A percentile compares a stretch with the other conserved stretches of the same genome.
These are phyloP conservation scores for Vanderwaltozyma polyspora DNA, from an alignment of 805 yeast genomes.

Conservation along the genomic window DNA sequence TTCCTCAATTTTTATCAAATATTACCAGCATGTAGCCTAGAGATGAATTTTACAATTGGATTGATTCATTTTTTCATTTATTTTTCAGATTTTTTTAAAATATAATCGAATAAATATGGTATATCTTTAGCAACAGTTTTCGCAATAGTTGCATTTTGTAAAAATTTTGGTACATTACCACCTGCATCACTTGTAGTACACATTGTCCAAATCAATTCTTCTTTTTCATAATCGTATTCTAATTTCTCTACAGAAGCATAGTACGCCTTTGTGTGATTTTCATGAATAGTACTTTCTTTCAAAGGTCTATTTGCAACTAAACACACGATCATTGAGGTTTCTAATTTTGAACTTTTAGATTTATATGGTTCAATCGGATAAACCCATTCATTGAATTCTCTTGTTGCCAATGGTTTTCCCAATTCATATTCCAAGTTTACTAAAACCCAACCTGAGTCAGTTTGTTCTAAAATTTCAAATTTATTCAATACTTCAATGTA, in stretches of 20 bases:
- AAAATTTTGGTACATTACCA: constrained; percentile 31
- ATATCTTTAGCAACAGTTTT: constrained; percentile 32
- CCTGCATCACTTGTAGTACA: constrained; percentile 31
- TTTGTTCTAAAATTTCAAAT: constrained; percentile 13
- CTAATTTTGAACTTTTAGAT: constrained; percentile 8
- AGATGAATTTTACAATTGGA: too few relatives aligned
- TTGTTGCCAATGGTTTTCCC: constrained; percentile 27
- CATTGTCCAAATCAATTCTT: constrained; percentile 29
- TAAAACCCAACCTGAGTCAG: constrained; percentile 20
- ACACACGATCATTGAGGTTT: constrained; percentile 26
- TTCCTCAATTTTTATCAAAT: too few relatives aligned
- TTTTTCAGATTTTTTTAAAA: not conserved
- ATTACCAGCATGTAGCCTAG: too few relatives aligned
- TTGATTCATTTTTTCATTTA: not conserved
- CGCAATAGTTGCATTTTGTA: constrained; percentile 31
- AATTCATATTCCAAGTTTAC: constrained; percentile 29
- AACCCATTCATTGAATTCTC: constrained; percentile 31
- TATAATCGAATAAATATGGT: constrained; percentile 23
- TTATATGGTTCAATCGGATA: constrained; percentile 20
- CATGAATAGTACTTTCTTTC: constrained; percentile 10
- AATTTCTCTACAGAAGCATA: constrained; percentile 30
- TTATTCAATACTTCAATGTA: constrained; percentile 27
- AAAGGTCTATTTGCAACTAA: constrained; percentile 21
- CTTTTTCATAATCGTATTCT: constrained; percentile 11
- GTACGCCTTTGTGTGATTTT: constrained; percentile 23